Evolutionary conservation across 1,284 basidiomycete species (phyloP).

Genomic region (Tausonia pullulans): DNA sequence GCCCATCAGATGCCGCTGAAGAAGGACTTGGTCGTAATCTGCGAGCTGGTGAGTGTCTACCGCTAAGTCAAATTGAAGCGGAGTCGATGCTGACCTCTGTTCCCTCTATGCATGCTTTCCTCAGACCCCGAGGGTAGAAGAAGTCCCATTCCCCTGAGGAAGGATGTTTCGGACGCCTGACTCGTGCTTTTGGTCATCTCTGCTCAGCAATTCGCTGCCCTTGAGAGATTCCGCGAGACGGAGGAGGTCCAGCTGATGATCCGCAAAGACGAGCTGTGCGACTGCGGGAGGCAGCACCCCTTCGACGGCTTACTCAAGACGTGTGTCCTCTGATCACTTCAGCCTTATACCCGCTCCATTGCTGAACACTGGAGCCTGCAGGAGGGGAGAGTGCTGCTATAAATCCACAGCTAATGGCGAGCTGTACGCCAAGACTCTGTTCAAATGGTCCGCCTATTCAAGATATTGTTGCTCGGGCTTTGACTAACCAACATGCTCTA

Average conservation of each 20-base stretch:
- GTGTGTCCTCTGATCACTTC: too few relatives aligned
- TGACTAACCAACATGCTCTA: too few relatives aligned
- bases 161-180: too few relatives aligned
- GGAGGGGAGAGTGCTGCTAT: conserved; percentile 55
- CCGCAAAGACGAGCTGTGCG: conserved; percentile 54
- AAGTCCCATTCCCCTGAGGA: conserved; percentile 36
- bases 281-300: conserved; percentile 50
- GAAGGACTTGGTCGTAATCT: conserved; percentile 77
- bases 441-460: too few relatives aligned
- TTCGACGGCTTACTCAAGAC: too few relatives aligned
- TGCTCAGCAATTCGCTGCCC: conserved; percentile 3
- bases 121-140: conserved; percentile 52
- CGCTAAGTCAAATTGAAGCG: neutral
- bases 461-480: too few relatives aligned
- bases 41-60: conserved; percentile 27
- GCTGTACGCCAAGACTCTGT: too few relatives aligned
- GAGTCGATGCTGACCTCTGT: neutral
- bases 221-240: conserved; percentile 54
- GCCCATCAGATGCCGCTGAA: conserved; percentile 61
- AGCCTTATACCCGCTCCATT: too few relatives aligned
- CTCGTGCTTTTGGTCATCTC: too few relatives aligned
- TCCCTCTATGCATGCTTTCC: conserved; percentile 32
- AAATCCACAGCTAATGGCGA: conserved; percentile 35
- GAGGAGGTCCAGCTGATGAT: conserved; percentile 54
- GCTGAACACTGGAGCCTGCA: too few relatives aligned